Conservation (phyloP, 495 filamentous ascomycete genomes). For the Hypoxylon fuscum region DNA sequence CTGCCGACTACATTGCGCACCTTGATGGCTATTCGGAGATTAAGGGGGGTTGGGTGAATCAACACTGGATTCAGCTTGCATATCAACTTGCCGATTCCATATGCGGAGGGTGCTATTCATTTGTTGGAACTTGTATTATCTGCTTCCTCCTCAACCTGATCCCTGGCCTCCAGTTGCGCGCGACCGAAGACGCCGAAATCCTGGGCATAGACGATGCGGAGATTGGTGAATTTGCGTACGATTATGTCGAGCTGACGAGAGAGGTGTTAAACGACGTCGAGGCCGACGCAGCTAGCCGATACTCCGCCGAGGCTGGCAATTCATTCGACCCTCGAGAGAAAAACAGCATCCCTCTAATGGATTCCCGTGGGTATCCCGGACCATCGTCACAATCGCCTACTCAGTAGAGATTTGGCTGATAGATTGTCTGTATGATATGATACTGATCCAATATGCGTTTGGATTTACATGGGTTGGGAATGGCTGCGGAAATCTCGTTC, state of each 20-base stretch:
- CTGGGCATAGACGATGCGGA: conserved; percentile 94
- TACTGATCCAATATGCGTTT: conserved; percentile 6
- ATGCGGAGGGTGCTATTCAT: conserved; percentile 85
- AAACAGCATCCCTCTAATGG: conserved; percentile 49
- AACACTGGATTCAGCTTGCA: conserved; percentile 86
- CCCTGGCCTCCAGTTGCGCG: conserved; percentile 82
- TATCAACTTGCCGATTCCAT: conserved; percentile 91
- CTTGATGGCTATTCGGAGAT: conserved; percentile 81
- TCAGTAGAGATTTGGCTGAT: conserved; percentile 1
- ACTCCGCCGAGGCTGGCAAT: conserved; percentile 39
- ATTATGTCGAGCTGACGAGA: conserved; percentile 92
- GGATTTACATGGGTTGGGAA: conserved; percentile 2
- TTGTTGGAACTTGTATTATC: conserved; percentile 84
- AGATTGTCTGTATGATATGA: conserved; percentile 20
- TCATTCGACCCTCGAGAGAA: conserved; percentile 46
- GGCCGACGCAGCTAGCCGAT: conserved; percentile 51
- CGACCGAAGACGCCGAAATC: conserved; percentile 84
- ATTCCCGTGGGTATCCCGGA: conserved; percentile 36
- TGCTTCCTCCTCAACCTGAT: conserved; percentile 88
- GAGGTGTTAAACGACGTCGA: conserved; percentile 78
- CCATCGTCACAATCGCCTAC: conserved; percentile 29
- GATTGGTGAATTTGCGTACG: conserved; percentile 98
- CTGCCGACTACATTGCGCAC: conserved; percentile 88
- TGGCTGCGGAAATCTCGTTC: conserved; percentile 17
- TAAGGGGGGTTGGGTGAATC: conserved; percentile 89